Percentiles rank a stretch among this genome's conserved stretches.
Conservation (phyloP, 2,329 filamentous ascomycete species). For the Paracorniculantispora psalliotae region DNA sequence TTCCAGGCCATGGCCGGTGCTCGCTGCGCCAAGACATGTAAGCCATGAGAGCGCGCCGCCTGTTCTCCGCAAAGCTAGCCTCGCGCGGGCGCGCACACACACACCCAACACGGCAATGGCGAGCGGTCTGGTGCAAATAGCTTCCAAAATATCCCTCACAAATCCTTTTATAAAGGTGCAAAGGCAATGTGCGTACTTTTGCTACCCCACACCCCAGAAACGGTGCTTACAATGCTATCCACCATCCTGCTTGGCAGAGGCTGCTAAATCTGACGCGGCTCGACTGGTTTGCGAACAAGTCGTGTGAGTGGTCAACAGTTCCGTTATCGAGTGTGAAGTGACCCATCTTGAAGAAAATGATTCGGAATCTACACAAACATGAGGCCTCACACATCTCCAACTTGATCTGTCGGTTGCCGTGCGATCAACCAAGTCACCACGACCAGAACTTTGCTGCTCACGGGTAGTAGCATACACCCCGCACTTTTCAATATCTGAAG, state of each 20-base stretch:
- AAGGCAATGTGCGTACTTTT: background rate
- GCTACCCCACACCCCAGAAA: constrained; percentile 2
- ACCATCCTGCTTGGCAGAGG: background rate
- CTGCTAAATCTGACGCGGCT: too few species aligned
- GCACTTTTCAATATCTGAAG: background rate
- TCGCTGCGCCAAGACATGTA: constrained; percentile 1
- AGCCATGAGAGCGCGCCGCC: background rate
- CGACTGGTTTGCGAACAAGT: background rate
- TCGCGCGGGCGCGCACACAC: too few species aligned
- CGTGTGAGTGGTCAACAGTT: background rate
- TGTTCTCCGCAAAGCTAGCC: background rate
- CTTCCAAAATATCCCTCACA: background rate
- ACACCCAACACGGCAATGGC: background rate
- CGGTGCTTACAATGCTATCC: background rate
- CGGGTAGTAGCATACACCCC: background rate
- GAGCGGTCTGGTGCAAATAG: background rate
- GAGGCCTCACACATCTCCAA: background rate
- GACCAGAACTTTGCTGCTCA: too few species aligned
- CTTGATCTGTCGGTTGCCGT: background rate
- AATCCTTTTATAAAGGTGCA: background rate
- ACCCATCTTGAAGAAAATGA: constrained; percentile 6
- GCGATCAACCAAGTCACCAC: background rate
- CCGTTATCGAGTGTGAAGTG: background rate
- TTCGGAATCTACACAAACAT: background rate
- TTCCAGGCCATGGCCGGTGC: background rate